phyloP scores from a whole-genome alignment of 163 green algal genomes.

The Scenedesmus sp. region DNA sequence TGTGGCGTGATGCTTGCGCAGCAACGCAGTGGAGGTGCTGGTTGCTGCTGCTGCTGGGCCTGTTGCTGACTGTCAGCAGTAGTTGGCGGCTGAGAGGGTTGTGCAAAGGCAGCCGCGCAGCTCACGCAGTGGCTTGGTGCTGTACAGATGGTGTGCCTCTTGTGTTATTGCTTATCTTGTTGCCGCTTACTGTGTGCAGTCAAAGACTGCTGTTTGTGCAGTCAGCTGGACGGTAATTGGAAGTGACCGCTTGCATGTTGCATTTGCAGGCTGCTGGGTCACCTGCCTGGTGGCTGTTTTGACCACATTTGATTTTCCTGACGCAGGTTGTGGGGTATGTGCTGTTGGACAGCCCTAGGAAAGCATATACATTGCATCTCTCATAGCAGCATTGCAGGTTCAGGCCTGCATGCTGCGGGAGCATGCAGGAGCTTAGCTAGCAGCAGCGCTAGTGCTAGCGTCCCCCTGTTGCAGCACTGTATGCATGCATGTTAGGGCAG shows the following conservation, averaged over 20 bases:
- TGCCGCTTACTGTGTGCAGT: background rate
- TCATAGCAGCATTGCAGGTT: background rate
- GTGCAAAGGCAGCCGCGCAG: no score
- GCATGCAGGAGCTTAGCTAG: background rate
- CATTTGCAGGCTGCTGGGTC: background rate
- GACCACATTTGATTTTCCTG: background rate
- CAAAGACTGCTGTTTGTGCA: background rate
- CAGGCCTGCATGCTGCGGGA: background rate
- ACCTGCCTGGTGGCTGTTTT: background rate
- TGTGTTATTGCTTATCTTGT: background rate
- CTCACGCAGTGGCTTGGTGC: no score
- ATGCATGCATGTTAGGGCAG: background rate
- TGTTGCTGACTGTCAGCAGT: no score
- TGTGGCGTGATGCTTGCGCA: background rate
- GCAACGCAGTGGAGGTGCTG: no score
- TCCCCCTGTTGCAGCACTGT: background rate
- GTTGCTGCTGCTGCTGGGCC: no score
- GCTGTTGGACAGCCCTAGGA: background rate
- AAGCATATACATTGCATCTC: background rate
- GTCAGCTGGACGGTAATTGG: background rate
- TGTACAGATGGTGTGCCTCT: background rate
- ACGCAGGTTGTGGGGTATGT: background rate
- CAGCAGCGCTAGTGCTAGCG: no score
- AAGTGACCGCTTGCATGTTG: background rate
- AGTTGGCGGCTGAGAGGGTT: no score